Evolutionary conservation across 1,284 basidiomycete species (phyloP).

Genomic region (Rhizoctonia solani): DNA sequence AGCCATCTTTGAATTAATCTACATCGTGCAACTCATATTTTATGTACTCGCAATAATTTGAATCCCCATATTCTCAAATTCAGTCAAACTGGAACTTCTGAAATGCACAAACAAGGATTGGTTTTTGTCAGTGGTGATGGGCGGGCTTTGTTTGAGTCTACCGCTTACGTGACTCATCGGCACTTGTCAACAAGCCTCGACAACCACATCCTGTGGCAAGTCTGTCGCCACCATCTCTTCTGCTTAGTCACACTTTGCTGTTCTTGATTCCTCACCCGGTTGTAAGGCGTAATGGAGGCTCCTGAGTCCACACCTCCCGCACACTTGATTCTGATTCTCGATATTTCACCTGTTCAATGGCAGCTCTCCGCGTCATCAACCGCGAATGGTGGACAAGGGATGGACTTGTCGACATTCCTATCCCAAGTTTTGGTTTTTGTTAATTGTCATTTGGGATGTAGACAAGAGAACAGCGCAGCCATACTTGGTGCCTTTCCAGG

Average conservation of each 20-base stretch:
- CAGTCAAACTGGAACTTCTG: too few relatives aligned
- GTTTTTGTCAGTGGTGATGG: too few relatives aligned
- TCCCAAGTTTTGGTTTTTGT: slow-evolving; percentile 86
- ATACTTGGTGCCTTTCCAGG: slow-evolving; percentile 88
- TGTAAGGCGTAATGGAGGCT: slow-evolving; percentile 17
- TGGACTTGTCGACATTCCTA: slow-evolving; percentile 69
- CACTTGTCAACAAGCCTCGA: neutral
- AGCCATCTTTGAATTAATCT: too few relatives aligned
- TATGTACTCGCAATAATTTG: too few relatives aligned
- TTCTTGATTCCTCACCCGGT: neutral
- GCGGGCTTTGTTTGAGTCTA: slow-evolving; percentile 18
- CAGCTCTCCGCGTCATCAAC: slow-evolving; percentile 58
- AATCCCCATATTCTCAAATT: too few relatives aligned
- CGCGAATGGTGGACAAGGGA: slow-evolving; percentile 51
- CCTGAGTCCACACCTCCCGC: slow-evolving; percentile 51
- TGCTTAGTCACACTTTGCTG: neutral
- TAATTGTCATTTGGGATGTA: slow-evolving; percentile 88
- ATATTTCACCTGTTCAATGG: slow-evolving; percentile 85
- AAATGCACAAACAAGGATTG: too few relatives aligned
- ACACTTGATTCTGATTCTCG: slow-evolving; percentile 79
- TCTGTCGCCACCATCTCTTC: neutral
- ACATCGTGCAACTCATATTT: too few relatives aligned
- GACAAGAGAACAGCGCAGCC: slow-evolving; percentile 89
- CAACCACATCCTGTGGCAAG: slow-evolving; percentile 1
- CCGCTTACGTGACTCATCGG: neutral